A percentile compares a stretch with the other conserved stretches of the same genome.
phyloP scores from a whole-genome alignment of 2,329 filamentous ascomycete species.

The Ascochyta viciae-villosae region DNA sequence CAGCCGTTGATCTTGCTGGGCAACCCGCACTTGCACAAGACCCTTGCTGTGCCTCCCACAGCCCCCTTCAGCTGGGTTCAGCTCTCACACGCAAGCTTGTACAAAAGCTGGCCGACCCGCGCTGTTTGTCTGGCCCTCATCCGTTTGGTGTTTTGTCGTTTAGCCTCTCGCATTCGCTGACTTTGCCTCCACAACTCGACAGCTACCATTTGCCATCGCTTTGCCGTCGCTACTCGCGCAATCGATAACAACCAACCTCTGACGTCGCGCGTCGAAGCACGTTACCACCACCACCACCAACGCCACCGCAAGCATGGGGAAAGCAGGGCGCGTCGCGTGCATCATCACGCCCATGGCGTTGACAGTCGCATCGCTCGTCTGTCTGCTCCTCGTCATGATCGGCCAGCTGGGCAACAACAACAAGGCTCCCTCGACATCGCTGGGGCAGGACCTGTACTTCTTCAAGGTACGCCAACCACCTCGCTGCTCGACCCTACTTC shows the following conservation, averaged over 20 bases:
- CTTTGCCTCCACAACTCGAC: slow-evolving; percentile 4
- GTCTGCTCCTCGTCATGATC: slow-evolving; percentile 65
- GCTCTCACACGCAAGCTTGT: slow-evolving; percentile 17
- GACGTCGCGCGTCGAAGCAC: slow-evolving; percentile 12
- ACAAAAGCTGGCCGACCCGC: slow-evolving; percentile 18
- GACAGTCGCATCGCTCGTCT: slow-evolving; percentile 78
- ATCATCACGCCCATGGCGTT: slow-evolving; percentile 86
- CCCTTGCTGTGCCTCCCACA: slow-evolving; percentile 17
- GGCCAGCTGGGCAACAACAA: slow-evolving; percentile 60
- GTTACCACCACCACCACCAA: slow-evolving; percentile 2
- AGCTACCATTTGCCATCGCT: slow-evolving; percentile 1
- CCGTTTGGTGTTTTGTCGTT: slow-evolving; percentile 11
- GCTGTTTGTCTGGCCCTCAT: slow-evolving; percentile 12
- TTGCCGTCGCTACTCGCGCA: not conserved
- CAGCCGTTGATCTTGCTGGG: slow-evolving; percentile 1
- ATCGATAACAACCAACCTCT: slow-evolving; percentile 14
- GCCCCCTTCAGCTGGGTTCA: slow-evolving; percentile 23
- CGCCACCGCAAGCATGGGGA: slow-evolving; percentile 63
- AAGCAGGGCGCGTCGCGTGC: slow-evolving; percentile 80
- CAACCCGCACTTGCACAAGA: slow-evolving; percentile 12
- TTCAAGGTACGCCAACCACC: slow-evolving; percentile 65
- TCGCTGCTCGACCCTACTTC: not conserved
- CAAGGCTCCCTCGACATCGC: slow-evolving; percentile 45
- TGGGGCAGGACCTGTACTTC: slow-evolving; percentile 63
- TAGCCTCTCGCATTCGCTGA: slow-evolving; percentile 9